Percentiles rank a stretch among this genome's conserved stretches.
Conservation (phyloP, 2,329 filamentous ascomycete genomes). For the Colletotrichum viniferum region DNA sequence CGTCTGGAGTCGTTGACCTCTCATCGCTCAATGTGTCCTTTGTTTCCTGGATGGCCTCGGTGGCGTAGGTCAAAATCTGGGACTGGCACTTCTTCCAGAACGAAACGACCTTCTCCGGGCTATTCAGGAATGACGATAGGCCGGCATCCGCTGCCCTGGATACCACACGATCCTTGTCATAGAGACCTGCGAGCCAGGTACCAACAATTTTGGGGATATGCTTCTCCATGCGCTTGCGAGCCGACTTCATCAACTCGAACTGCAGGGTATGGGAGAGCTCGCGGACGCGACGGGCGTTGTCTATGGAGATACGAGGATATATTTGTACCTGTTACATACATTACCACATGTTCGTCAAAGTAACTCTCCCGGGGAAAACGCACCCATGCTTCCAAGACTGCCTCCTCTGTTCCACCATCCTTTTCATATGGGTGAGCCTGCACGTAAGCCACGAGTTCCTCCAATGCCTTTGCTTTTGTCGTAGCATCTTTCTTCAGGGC, state of each 20-base stretch:
- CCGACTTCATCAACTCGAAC: constrained; percentile 61
- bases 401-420: constrained; percentile 73
- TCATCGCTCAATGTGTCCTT: constrained; percentile 86
- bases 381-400: constrained; percentile 89
- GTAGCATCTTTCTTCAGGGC: constrained; percentile 90
- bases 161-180: constrained; percentile 82
- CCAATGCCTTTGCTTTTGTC: constrained; percentile 88
- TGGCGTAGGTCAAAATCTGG: constrained; percentile 82
- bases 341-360: constrained; percentile 39
- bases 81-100: constrained; percentile 84
- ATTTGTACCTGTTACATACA: constrained; percentile 69
- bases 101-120: constrained; percentile 75
- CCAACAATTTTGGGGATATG: constrained; percentile 79
- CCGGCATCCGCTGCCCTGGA: constrained; percentile 79
- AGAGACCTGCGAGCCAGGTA: constrained; percentile 89
- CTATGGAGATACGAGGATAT: constrained; percentile 89
- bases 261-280: constrained; percentile 84
- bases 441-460: constrained; percentile 76
- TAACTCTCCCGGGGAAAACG: constrained; percentile 34
- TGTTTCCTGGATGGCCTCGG: constrained; percentile 81
- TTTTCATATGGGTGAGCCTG: constrained; percentile 56
- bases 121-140: constrained; percentile 75
- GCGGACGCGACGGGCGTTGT: constrained; percentile 84
- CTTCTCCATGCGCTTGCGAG: constrained; percentile 83
- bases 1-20: constrained; percentile 80